Evolutionary conservation across 1,284 basidiomycete species (phyloP), one percentile per base, ranked within the genome.

Genomic region (Puccinia novopanici): DNA sequence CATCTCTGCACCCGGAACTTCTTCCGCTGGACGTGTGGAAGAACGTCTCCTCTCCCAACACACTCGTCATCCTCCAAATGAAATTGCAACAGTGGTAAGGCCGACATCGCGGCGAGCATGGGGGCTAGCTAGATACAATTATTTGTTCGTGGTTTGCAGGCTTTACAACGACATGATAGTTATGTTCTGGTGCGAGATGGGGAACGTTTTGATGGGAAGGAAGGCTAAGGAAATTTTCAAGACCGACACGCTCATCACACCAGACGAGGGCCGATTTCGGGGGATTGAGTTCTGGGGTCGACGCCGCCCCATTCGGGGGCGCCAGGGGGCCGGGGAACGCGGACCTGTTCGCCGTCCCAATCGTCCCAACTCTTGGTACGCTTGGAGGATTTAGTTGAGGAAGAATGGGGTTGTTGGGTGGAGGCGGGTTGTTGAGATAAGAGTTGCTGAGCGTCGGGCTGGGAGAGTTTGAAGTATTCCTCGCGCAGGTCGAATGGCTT

Each of bases 401-500:
- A 59, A 24, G 40, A 57, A 3, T 48, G 10, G 13, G 42, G 34
- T 24, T 48, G 34, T 30, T 63, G 48, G 17, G 8, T 59, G 42
- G 30, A 6, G 37, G 45, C 2, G 10, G 10, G 8, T 37, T 52
- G 24, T 24, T 61, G 57, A 34, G 68, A 63, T 48, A 48, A 12
- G 42, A 72, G 12, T 52, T 72, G 55, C 6, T 37, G 42, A 17
- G 63, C 68, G 9, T 55, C 34, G 22, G 68, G 77, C 45, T 71
- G 77, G 22, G 68, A 61, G 3, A 79, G 65, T 50, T 65, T 57
- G 81, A 85, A 86, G 82, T 86, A 86, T 80, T 86, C 85, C 80
- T 86, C 85, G 8, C 85, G 81, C 40, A 86, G 83, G 65, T 86
- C 85, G 59, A 86, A 82, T 48, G 75, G 81, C 68, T 83, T 84